phyloP scores from a whole-genome alignment of 2,329 filamentous ascomycete species.

The Diaporthe nobilis region DNA sequence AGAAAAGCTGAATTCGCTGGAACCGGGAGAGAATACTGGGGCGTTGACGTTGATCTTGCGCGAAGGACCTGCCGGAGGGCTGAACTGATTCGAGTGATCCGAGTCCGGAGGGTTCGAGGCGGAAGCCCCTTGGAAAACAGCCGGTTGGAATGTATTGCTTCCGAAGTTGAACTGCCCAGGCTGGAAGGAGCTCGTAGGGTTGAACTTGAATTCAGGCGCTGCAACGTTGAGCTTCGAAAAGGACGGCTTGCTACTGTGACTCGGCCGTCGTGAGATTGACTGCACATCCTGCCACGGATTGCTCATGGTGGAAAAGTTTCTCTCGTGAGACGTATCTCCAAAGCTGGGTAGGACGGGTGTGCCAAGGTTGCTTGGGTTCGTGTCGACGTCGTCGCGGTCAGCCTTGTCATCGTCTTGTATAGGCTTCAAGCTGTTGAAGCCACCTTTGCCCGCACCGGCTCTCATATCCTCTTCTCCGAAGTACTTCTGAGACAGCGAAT shows the following conservation, averaged over 20 bases:
- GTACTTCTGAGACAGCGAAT: conserved; percentile 78
- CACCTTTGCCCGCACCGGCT: conserved; percentile 55
- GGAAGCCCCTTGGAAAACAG: conserved; percentile 59
- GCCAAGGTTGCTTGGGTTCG: conserved; percentile 80
- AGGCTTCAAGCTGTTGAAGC: conserved; percentile 54
- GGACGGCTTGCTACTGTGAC: conserved; percentile 78
- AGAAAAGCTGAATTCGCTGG: conserved; percentile 78
- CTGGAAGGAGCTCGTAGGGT: conserved; percentile 66
- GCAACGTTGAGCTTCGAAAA: conserved; percentile 88
- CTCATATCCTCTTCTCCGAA: conserved; percentile 69
- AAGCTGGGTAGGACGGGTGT: conserved; percentile 70
- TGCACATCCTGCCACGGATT: conserved; percentile 74
- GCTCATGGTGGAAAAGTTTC: conserved; percentile 68
- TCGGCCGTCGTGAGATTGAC: conserved; percentile 60
- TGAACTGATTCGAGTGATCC: conserved; percentile 57
- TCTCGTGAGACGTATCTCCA: conserved; percentile 64
- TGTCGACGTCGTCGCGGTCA: conserved; percentile 74
- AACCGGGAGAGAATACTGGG: conserved; percentile 78
- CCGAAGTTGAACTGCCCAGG: conserved; percentile 66
- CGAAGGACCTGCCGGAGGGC: conserved; percentile 55
- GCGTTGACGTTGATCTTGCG: conserved; percentile 78
- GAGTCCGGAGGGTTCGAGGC: conserved; percentile 53
- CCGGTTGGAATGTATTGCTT: conserved; percentile 62
- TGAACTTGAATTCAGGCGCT: conserved; percentile 90
- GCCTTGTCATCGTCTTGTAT: conserved; percentile 65